These are phyloP conservation scores for Silybum marianum DNA, from an alignment of 129 eudicot species.

Conservation along the genomic window DNA sequence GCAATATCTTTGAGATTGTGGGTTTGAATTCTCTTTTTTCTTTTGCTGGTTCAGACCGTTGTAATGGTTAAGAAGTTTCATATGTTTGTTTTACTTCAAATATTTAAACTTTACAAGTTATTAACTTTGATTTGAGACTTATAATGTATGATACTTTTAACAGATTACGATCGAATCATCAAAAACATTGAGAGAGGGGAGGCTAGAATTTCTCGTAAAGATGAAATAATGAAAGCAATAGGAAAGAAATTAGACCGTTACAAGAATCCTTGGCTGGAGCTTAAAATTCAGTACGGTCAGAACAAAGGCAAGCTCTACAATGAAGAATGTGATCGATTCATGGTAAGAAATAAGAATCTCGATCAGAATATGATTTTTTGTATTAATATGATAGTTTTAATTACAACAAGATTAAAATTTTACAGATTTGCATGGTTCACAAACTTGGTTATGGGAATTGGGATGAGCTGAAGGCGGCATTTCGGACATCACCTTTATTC, in stretches of 20 bases:
- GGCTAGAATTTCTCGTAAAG: slow-evolving; percentile 94
- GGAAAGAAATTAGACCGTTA: slow-evolving; percentile 97
- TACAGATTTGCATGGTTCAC: slow-evolving; percentile 95
- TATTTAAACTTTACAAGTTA: background rate
- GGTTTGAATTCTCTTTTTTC: background rate
- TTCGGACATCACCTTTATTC: slow-evolving; percentile 84
- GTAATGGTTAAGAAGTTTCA: background rate
- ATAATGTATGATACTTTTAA: slow-evolving; percentile 1
- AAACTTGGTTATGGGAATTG: slow-evolving; percentile 98
- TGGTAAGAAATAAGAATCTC: slow-evolving; percentile 66
- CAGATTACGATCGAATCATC: slow-evolving; percentile 94
- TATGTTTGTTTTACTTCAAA: background rate
- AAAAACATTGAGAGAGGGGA: slow-evolving; percentile 98
- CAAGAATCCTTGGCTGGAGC: slow-evolving; percentile 98
- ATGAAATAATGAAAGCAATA: slow-evolving; percentile 97
- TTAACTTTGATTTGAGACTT: slow-evolving; percentile 2
- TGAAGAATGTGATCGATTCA: slow-evolving; percentile 99
- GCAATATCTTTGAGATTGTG: background rate
- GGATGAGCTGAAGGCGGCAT: slow-evolving; percentile 97
- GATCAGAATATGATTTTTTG: background rate
- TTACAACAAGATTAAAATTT: background rate
- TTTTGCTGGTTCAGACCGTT: background rate
- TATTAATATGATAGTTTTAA: too few relatives aligned
- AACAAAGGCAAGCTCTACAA: slow-evolving; percentile 98
- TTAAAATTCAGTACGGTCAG: slow-evolving; percentile 97